These are phyloP conservation scores for Penium margaritaceum DNA, from an alignment of 139 green algal genomes.

Conservation along the genomic window DNA sequence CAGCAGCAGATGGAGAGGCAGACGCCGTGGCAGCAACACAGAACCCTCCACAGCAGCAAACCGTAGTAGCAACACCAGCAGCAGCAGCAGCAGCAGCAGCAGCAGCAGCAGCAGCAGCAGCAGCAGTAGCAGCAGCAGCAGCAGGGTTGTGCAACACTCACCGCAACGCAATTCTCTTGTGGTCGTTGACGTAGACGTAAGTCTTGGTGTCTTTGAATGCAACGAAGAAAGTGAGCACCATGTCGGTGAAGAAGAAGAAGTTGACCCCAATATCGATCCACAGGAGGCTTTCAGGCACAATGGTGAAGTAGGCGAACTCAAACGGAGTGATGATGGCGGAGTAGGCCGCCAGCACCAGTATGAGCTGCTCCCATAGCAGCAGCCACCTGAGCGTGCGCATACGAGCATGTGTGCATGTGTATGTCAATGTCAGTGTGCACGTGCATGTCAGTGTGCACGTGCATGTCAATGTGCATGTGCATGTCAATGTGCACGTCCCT, in stretches of 20 bases:
- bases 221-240: conserved; percentile 27
- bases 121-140: background rate
- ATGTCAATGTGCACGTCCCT: background rate
- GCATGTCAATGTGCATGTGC: background rate
- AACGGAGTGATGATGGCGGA: conserved; percentile 24
- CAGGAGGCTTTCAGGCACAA: background rate
- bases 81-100: background rate
- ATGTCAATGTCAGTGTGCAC: background rate
- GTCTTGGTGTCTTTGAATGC: conserved; percentile 27
- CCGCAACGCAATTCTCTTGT: conserved; percentile 19
- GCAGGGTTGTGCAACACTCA: background rate
- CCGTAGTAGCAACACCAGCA: background rate
- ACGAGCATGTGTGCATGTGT: background rate
- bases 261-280: conserved; percentile 27
- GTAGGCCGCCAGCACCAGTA: conserved; percentile 7
- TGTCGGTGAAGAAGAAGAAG: conserved; percentile 28
- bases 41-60: background rate
- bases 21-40: background rate
- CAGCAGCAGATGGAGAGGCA: background rate
- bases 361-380: conserved; percentile 19
- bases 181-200: conserved; percentile 16
- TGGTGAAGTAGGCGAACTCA: conserved; percentile 31
- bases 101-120: background rate
- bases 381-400: conserved; percentile 5
- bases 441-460: background rate